A percentile compares a stretch with the other conserved stretches of the same genome.
Conservation (phyloP, 1,284 basidiomycete genomes). For the Apiotrichum sp. region DNA sequence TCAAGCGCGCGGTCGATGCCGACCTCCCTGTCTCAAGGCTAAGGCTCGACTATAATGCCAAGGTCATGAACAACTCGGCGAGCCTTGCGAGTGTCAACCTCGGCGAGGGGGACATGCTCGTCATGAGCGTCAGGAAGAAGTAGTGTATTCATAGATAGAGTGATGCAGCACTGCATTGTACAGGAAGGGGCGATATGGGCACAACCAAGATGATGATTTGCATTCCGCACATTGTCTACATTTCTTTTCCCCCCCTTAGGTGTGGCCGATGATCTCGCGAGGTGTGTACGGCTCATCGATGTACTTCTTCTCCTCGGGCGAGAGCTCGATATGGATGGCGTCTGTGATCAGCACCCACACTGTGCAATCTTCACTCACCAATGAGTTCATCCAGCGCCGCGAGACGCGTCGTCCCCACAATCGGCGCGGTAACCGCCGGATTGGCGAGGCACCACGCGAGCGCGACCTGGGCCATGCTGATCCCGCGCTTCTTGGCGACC, state of each 20-base stretch:
- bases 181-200: too few relatives aligned
- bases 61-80: constrained; percentile 76
- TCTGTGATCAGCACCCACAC: constrained; percentile 5
- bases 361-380: constrained; percentile 10
- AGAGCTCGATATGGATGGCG: constrained; percentile 38
- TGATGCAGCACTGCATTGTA: not conserved
- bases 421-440: constrained; percentile 36
- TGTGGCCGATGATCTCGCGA: constrained; percentile 3
- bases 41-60: constrained; percentile 66
- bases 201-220: too few relatives aligned
- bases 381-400: constrained; percentile 37
- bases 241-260: not conserved
- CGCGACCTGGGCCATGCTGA: constrained; percentile 57
- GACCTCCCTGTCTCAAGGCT: constrained; percentile 69
- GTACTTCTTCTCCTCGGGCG: constrained; percentile 53
- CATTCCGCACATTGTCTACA: too few relatives aligned
- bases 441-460: constrained; percentile 52
- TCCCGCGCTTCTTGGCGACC: constrained; percentile 52
- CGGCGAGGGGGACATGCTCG: constrained; percentile 76
- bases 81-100: constrained; percentile 80
- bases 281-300: constrained; percentile 51
- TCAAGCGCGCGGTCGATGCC: constrained; percentile 67
- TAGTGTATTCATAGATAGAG: constrained; percentile 12
- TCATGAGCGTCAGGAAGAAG: constrained; percentile 66
- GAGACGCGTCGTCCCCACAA: constrained; percentile 37